Evolutionary conservation across 768 basidiomycete species (phyloP), one percentile per base, ranked within the genome.

Genomic region (Hemileccinum impolitum): DNA sequence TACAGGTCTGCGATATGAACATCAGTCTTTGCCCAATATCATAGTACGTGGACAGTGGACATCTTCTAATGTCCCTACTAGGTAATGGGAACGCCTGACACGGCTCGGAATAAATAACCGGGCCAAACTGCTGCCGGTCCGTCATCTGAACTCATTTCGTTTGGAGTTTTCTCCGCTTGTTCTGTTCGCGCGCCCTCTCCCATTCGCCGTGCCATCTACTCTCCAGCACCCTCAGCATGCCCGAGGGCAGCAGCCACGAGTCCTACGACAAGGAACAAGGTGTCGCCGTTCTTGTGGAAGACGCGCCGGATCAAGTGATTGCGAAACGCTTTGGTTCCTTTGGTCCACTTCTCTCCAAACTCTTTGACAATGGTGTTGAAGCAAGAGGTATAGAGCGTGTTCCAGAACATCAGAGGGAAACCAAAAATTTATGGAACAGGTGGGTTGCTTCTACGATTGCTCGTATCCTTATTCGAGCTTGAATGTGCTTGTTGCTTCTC

Each of bases 341-440:
- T 30, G 66, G 65, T 1, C 67, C 65, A 3, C 28, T 70, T 35
- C 58, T 75, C 19, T 57, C 62, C 38, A 71, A 59, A 56, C 62
- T 78, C 12, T 78, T 79, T 57, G 62, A 68, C 14, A 73, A 64
- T 45, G 78, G 77, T 40, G 75, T 80, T 17, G 79, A 81, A 59
- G 77, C 77, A 5, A 65, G 76, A 60, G 79, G 79, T 17, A 74
- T 81, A 6, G 79, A 79, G 52, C 74, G 79, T 12, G 74, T 80
- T 0, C 76, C 75, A 14, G 79, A 80, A 57, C 61, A 73, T 48
- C 71, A 78, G 61, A 56, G 76, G 51, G 71, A 73, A 44, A 62
- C 52, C 1, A 75, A 74, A 48, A 72, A 76, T 49, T 55, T 68
- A 13, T 75, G 74, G 71, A 75, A 75, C 57, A 73, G 74, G 72